Conservation (phyloP, 1,139 yeast species). For the Saccharomyces hybrid region DNA sequence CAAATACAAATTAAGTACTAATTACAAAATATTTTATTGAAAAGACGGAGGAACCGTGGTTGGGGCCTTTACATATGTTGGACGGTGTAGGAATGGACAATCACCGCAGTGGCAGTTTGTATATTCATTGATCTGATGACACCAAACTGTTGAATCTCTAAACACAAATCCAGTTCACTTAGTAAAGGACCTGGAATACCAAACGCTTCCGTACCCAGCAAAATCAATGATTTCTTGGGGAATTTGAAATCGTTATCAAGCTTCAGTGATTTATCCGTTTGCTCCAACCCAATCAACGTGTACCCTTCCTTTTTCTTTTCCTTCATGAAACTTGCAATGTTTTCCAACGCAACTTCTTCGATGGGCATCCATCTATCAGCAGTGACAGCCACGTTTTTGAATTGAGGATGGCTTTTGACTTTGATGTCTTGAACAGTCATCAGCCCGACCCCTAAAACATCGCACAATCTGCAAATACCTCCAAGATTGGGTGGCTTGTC, state of each 20-base stretch:
- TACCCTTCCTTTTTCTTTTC: conserved; percentile 70
- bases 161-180: conserved; percentile 76
- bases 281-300: conserved; percentile 82
- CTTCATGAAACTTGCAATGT: conserved; percentile 49
- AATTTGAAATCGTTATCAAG: conserved; percentile 57
- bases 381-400: conserved; percentile 83
- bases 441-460: conserved; percentile 82
- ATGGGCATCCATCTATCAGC: conserved; percentile 97
- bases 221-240: conserved; percentile 68
- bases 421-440: conserved; percentile 66
- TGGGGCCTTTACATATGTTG: conserved; percentile 43
- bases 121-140: conserved; percentile 91
- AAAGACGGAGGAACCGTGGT: conserved; percentile 23
- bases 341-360: conserved; percentile 59
- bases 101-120: conserved; percentile 92
- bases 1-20: not conserved
- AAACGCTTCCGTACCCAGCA: conserved; percentile 80
- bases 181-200: conserved; percentile 85
- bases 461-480: conserved; percentile 86
- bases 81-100: conserved; percentile 81
- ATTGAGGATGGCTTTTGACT: conserved; percentile 58
- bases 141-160: conserved; percentile 88
- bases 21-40: conserved; percentile 17
- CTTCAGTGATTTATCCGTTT: conserved; percentile 77
- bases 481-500: conserved; percentile 91